A percentile compares a stretch with the other conserved stretches of the same genome.
Conservation (phyloP, 352 stramenopile genomes). For the Pythium myriotylum region DNA sequence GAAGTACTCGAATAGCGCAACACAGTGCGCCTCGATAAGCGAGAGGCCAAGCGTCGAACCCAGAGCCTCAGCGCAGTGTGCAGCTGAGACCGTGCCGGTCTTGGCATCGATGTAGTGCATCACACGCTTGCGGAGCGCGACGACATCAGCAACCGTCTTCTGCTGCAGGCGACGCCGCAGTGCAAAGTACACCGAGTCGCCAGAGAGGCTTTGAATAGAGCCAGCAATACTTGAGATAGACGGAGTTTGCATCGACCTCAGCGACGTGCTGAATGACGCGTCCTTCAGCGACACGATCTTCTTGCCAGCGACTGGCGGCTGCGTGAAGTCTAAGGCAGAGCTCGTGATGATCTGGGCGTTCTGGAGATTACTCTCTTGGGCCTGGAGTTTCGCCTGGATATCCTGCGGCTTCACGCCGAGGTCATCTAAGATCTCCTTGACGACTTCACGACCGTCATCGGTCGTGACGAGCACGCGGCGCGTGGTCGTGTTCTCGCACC, state of each 20-base stretch:
- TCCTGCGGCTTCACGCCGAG: slow-evolving; percentile 41
- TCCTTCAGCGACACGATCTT: slow-evolving; percentile 69
- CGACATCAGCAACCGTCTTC: slow-evolving; percentile 43
- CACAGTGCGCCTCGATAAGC: slow-evolving; percentile 47
- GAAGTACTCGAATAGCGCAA: slow-evolving; percentile 54
- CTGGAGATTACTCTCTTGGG: slow-evolving; percentile 29
- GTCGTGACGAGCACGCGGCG: slow-evolving; percentile 65
- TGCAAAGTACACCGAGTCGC: slow-evolving; percentile 46
- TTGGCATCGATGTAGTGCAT: slow-evolving; percentile 60
- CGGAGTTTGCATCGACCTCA: slow-evolving; percentile 15
- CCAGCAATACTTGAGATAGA: background rate
- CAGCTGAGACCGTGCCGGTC: slow-evolving; percentile 47
- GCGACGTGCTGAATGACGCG: slow-evolving; percentile 36
- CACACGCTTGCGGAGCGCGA: slow-evolving; percentile 48
- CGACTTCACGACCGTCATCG: slow-evolving; percentile 45
- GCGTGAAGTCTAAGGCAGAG: slow-evolving; percentile 23
- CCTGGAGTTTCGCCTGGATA: slow-evolving; percentile 36
- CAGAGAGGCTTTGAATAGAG: slow-evolving; percentile 3
- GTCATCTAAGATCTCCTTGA: slow-evolving; percentile 54
- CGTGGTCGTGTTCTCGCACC: slow-evolving; percentile 63
- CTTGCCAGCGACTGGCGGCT: slow-evolving; percentile 17
- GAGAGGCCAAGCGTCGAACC: slow-evolving; percentile 39
- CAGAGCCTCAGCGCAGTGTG: slow-evolving; percentile 44
- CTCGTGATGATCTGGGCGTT: slow-evolving; percentile 3
- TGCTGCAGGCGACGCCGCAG: slow-evolving; percentile 54